Evolutionary conservation across 805 yeast genomes (phyloP).

Genomic region (Starmerella floricola): DNA sequence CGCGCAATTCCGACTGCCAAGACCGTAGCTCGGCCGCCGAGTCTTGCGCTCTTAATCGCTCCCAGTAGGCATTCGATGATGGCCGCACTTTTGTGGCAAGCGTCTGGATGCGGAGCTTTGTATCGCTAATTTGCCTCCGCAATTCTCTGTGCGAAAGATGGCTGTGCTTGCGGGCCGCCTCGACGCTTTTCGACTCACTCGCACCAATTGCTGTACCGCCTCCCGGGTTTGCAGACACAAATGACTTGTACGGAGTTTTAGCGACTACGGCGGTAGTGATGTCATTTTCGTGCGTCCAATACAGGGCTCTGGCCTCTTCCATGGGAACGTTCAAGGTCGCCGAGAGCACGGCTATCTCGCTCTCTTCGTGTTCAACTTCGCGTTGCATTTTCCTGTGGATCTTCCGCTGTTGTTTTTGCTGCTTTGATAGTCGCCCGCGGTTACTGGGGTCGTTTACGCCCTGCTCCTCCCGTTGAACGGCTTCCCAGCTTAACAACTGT

Average conservation of each 20-base stretch:
- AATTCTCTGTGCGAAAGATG: constrained; percentile 3
- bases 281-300: constrained; percentile 6
- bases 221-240: neutral
- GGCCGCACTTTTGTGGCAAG: neutral
- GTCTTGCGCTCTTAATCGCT: neutral
- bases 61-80: neutral
- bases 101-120: neutral
- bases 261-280: constrained; percentile 5
- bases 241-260: constrained; percentile 3
- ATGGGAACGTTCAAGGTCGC: neutral
- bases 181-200: no score
- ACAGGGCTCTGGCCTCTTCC: constrained; percentile 11
- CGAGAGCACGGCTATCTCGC: constrained; percentile 5
- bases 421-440: constrained; percentile 1
- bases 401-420: constrained; percentile 2
- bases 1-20: neutral
- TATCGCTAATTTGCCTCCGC: neutral
- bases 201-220: neutral
- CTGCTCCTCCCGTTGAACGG: constrained; percentile 1
- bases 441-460: neutral
- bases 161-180: no score
- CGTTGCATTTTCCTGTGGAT: neutral
- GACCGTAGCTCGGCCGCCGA: neutral
- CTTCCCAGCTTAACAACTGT: constrained; percentile 10
- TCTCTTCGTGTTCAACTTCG: neutral